Evolutionary conservation across 2,329 filamentous ascomycete species (phyloP).

Genomic region (Dactylellina cionopaga): DNA sequence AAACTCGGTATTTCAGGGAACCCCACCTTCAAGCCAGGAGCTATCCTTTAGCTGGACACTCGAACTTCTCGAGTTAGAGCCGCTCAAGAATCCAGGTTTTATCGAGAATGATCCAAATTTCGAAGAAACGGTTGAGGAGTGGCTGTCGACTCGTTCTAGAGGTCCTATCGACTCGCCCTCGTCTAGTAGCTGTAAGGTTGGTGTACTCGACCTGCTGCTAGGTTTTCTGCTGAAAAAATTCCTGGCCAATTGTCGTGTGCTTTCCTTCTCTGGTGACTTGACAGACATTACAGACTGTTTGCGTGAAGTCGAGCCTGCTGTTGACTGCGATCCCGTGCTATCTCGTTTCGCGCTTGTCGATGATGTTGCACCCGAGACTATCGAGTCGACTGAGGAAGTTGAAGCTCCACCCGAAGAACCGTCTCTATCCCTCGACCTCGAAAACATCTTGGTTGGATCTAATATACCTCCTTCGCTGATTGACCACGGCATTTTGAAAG

Average conservation of each 20-base stretch:
- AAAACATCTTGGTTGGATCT: slow-evolving; percentile 43
- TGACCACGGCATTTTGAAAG: slow-evolving; percentile 43
- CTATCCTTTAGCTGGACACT: slow-evolving; percentile 47
- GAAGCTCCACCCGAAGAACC: slow-evolving; percentile 51
- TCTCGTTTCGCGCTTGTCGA: slow-evolving; percentile 43
- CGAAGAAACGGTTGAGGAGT: slow-evolving; percentile 41
- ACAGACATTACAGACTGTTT: slow-evolving; percentile 39
- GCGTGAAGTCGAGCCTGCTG: slow-evolving; percentile 44
- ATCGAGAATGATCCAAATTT: slow-evolving; percentile 48
- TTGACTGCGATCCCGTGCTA: slow-evolving; percentile 51
- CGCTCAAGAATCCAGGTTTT: slow-evolving; percentile 49
- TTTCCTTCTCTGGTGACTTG: slow-evolving; percentile 46
- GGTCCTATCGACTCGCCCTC: slow-evolving; percentile 30
- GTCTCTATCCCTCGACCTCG: slow-evolving; percentile 48
- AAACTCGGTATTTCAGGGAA: slow-evolving; percentile 28
- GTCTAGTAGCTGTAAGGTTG: slow-evolving; percentile 38
- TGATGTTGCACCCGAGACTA: slow-evolving; percentile 38
- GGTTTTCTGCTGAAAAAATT: slow-evolving; percentile 52
- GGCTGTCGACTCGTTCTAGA: slow-evolving; percentile 43
- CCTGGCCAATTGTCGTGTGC: slow-evolving; percentile 47
- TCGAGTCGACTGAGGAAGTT: slow-evolving; percentile 49
- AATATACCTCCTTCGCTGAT: slow-evolving; percentile 50
- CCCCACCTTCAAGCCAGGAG: slow-evolving; percentile 52
- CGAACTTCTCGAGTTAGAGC: slow-evolving; percentile 31
- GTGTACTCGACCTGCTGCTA: slow-evolving; percentile 50